Conservation (phyloP, 2,329 filamentous ascomycete genomes). For the Cadophora gregata region DNA sequence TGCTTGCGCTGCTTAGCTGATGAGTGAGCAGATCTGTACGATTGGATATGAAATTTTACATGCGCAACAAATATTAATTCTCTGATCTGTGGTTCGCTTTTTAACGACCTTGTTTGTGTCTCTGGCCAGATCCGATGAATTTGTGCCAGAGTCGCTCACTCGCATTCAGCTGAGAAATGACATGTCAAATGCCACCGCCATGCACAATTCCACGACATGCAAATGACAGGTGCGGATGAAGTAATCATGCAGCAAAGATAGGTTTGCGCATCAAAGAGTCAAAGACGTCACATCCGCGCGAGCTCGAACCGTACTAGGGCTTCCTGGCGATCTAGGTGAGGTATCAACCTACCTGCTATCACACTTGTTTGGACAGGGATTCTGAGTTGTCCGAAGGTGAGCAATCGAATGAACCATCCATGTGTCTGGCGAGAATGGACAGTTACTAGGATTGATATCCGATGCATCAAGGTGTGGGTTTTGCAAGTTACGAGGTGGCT, state of each 20-base stretch:
- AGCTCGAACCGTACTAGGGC: background rate
- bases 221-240: background rate
- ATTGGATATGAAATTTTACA: background rate
- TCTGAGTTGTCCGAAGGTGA: background rate
- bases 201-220: background rate
- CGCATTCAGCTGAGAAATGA: background rate
- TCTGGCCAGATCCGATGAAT: background rate
- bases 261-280: background rate
- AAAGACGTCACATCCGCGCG: background rate
- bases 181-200: background rate
- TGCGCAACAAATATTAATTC: background rate
- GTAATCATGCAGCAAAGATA: background rate
- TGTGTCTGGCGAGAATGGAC: background rate
- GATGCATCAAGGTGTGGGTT: background rate
- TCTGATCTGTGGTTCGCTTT: background rate
- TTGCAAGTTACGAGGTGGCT: background rate
- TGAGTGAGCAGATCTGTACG: constrained; percentile 12
- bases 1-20: background rate
- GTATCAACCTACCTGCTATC: background rate
- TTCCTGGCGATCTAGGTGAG: background rate
- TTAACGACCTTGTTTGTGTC: background rate
- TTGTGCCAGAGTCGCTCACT: background rate
- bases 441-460: background rate
- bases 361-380: background rate
- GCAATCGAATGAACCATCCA: background rate